phyloP scores from a whole-genome alignment of 202 grass and related monocot species.

The Setaria italica region DNA sequence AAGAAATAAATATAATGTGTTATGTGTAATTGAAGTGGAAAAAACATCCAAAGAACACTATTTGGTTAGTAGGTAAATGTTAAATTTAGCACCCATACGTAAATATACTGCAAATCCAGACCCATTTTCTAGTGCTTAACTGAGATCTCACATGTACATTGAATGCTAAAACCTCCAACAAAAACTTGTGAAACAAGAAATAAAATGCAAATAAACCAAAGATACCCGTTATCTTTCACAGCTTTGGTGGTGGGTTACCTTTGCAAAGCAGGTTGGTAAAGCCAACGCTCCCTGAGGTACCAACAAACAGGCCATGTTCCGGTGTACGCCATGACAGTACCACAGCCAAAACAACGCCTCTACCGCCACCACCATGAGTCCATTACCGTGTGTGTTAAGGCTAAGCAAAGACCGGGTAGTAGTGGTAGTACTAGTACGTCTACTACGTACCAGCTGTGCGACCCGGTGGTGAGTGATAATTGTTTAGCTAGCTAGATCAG shows the following conservation, averaged over 20 bases:
- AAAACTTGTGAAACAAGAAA: neutral
- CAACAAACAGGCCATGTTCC: neutral
- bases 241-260: neutral
- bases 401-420: constrained; percentile 43
- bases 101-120: too few relatives aligned
- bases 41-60: too few relatives aligned
- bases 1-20: too few relatives aligned
- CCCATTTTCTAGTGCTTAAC: too few relatives aligned
- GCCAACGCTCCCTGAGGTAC: neutral
- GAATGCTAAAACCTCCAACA: too few relatives aligned
- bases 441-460: neutral
- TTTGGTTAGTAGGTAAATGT: too few relatives aligned
- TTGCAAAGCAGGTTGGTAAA: neutral
- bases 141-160: too few relatives aligned
- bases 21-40: too few relatives aligned
- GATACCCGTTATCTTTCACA: neutral
- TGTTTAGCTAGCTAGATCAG: neutral
- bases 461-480: neutral
- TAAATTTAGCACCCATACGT: too few relatives aligned
- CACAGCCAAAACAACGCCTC: neutral
- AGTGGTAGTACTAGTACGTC: neutral
- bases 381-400: constrained; percentile 52
- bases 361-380: neutral
- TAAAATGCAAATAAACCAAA: too few relatives aligned
- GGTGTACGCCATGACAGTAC: constrained; percentile 2